A percentile compares a stretch with the other conserved stretches of the same genome.
phyloP scores from a whole-genome alignment of 1,139 yeast species.

The Sugiyamaella pinicola region DNA sequence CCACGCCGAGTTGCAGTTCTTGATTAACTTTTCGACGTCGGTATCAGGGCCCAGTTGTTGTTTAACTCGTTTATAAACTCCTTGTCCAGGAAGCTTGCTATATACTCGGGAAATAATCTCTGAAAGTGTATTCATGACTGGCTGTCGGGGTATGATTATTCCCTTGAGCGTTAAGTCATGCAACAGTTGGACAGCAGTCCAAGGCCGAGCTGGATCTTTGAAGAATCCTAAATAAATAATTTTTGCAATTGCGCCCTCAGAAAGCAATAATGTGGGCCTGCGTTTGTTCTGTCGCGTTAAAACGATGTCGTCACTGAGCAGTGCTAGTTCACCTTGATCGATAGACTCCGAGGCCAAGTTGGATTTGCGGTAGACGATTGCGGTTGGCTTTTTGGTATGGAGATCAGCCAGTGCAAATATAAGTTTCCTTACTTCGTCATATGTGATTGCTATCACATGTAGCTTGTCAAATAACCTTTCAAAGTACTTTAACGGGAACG shows the following conservation, averaged over 20 bases:
- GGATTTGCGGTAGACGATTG: background rate
- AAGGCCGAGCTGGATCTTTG: slow-evolving; percentile 19
- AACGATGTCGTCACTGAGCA: background rate
- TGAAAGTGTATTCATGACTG: slow-evolving; percentile 17
- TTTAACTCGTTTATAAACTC: slow-evolving; percentile 18
- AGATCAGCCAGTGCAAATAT: slow-evolving; percentile 6
- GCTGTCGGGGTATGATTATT: slow-evolving; percentile 9
- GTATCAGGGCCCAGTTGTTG: slow-evolving; percentile 18
- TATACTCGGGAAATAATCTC: slow-evolving; percentile 17
- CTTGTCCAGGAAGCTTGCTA: slow-evolving; percentile 14
- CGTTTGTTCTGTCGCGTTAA: background rate
- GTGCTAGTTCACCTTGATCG: background rate
- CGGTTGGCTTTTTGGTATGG: slow-evolving; percentile 3
- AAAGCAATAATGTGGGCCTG: slow-evolving; percentile 2
- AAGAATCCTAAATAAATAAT: slow-evolving; percentile 16
- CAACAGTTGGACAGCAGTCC: slow-evolving; percentile 17
- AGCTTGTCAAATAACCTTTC: slow-evolving; percentile 12
- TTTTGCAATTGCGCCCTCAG: slow-evolving; percentile 15
- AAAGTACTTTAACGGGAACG: slow-evolving; percentile 12
- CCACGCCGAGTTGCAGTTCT: slow-evolving; percentile 21
- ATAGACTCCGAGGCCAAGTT: background rate
- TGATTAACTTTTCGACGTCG: slow-evolving; percentile 8
- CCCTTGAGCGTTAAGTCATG: slow-evolving; percentile 4
- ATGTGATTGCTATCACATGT: slow-evolving; percentile 9
- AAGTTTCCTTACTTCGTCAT: slow-evolving; percentile 5